Evolutionary conservation across 371 early-diverging fungal genomes (phyloP).

Genomic region (Apophysomyces variabilis): DNA sequence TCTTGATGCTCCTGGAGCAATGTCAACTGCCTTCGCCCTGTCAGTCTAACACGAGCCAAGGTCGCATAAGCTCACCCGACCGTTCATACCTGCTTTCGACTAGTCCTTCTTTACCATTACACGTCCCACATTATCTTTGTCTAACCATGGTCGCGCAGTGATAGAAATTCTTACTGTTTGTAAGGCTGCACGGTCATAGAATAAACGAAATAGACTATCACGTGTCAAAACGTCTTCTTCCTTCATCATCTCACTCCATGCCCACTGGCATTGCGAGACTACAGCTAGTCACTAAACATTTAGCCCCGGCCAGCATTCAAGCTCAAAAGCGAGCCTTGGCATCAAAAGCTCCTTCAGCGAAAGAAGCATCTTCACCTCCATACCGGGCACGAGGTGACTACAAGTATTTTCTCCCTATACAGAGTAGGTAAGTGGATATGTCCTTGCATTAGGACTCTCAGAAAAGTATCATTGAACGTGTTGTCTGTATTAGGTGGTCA

Average conservation of each 20-base stretch:
- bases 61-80: too few species aligned
- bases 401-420: slow-evolving; percentile 50
- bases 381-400: slow-evolving; percentile 35
- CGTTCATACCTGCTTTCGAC: too few species aligned
- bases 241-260: background rate
- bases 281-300: background rate
- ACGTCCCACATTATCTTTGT: too few species aligned
- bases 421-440: slow-evolving; percentile 32
- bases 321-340: background rate
- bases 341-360: background rate
- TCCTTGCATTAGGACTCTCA: too few species aligned
- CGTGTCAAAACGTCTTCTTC: background rate
- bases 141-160: too few species aligned
- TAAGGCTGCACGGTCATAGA: too few species aligned
- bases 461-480: background rate
- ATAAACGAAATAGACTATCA: background rate
- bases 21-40: too few species aligned
- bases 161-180: too few species aligned
- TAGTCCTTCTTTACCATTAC: too few species aligned
- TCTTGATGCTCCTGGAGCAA: too few species aligned
- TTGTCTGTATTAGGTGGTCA: slow-evolving; percentile 43
- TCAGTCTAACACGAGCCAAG: too few species aligned
- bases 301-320: background rate
- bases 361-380: background rate
- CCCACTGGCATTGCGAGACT: background rate